Evolutionary conservation across 495 filamentous ascomycete genomes (phyloP).

Genomic region (Podospora comata): DNA sequence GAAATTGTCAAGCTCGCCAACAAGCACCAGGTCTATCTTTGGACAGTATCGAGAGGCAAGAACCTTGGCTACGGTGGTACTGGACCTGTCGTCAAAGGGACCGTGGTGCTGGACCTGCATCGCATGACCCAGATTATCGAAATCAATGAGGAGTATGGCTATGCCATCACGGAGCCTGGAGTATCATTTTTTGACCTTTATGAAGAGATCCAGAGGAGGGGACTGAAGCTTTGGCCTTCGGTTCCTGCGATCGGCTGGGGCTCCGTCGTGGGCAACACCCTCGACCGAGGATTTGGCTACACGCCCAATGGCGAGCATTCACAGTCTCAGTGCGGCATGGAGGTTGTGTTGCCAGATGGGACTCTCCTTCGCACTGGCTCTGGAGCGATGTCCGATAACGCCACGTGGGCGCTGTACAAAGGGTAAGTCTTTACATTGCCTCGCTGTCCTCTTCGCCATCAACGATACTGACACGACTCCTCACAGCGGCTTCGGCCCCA

Average conservation of each 20-base stretch:
- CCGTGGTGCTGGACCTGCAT: constrained; percentile 52
- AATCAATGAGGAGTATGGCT: constrained; percentile 50
- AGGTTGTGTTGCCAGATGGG: constrained; percentile 54
- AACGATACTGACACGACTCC: no score
- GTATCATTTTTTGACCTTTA: constrained; percentile 54
- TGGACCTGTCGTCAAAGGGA: constrained; percentile 50
- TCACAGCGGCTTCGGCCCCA: constrained; percentile 48
- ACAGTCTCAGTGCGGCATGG: constrained; percentile 53
- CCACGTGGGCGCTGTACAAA: constrained; percentile 49
- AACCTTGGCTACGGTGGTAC: constrained; percentile 58
- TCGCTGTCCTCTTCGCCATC: no score
- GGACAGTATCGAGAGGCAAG: constrained; percentile 51
- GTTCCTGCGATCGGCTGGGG: constrained; percentile 56
- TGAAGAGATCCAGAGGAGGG: constrained; percentile 45
- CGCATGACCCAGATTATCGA: constrained; percentile 55
- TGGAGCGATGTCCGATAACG: constrained; percentile 49
- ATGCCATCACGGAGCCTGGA: constrained; percentile 55
- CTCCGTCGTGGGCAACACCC: constrained; percentile 52
- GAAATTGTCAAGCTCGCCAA: constrained; percentile 44
- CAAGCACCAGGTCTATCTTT: constrained; percentile 47
- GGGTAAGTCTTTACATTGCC: constrained; percentile 17
- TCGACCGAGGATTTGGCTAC: constrained; percentile 53
- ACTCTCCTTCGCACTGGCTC: constrained; percentile 56
- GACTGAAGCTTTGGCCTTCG: constrained; percentile 48
- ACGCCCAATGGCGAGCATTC: constrained; percentile 45